Base-by-base conservation (phyloP, 306 rosid genomes). In the Quercus glauca region DNA sequence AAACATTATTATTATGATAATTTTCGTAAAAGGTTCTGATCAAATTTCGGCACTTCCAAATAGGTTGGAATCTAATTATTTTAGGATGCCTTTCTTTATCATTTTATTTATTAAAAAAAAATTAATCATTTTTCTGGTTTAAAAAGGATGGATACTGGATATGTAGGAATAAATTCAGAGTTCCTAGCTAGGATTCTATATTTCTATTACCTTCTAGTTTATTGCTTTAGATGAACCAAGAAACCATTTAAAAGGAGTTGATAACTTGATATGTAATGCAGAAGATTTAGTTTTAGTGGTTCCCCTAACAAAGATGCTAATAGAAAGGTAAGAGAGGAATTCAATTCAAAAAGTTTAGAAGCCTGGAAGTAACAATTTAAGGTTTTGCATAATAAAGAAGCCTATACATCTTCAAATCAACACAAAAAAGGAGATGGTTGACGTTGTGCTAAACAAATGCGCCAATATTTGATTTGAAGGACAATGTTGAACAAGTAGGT, bases 21-120 rank as follows among this genome's bases (percentile, higher is more conserved):
- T 86, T 83, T 76, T 73, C 73, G 26, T 35, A 29, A 86, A 90
- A 88, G 89, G 85, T 84, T 87, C 83, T 77, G 78, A 77, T 81
- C 63, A 73, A 80, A 86, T 41, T 76, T 83, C 77, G 78, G 88
- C 90, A 85, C 94, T 86, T 92, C 95, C 97, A 86, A 89, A 80
- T 83, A 87, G 88, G 92, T 81, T 76, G 97, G 97, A 87, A 78
- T 88, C 74, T 55, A n/a, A 71, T 89, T 79, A 20, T 76, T 77
- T 80, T 72, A 19, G 56, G 26, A 60, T 33, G 57, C 73, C 71
- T 69, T 28, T 58, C 56, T 59, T 41, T 13, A 58, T 70, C 49
- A 56, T 43, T 37, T 79, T 71, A 77, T 72, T 56, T 77, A 73
- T 69, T 14, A 58, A 64, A 67, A 78, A 78, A 53, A 19, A 59